Evolutionary conservation across 805 yeast species (phyloP).

Genomic region (Yarrowia sp.): DNA sequence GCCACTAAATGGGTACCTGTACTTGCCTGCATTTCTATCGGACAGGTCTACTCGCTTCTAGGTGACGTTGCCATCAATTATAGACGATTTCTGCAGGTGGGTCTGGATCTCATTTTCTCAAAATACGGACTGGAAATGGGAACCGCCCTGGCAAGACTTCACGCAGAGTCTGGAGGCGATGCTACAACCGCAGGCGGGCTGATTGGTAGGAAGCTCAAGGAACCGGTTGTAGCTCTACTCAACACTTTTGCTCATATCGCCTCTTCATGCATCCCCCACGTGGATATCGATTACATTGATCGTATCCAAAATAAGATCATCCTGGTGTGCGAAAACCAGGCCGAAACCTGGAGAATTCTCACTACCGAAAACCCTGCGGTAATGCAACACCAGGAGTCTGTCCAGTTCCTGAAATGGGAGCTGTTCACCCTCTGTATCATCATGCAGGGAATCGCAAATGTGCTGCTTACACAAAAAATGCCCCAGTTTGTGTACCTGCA

Average conservation of each 20-base stretch:
- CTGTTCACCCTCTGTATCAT: conserved; percentile 33
- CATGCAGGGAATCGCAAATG: conserved; percentile 32
- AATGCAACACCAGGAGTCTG: neutral
- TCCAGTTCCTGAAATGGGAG: conserved; percentile 29
- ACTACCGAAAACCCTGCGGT: neutral
- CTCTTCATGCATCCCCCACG: neutral
- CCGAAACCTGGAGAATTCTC: conserved; percentile 3
- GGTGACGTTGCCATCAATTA: neutral
- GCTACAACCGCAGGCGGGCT: neutral
- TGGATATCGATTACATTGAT: conserved; percentile 13
- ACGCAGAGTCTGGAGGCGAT: neutral
- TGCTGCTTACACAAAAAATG: conserved; percentile 27
- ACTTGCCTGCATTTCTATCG: conserved; percentile 15
- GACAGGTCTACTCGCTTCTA: conserved; percentile 8
- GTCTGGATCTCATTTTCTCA: conserved; percentile 1
- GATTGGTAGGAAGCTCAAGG: conserved; percentile 1
- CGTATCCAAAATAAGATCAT: conserved; percentile 13
- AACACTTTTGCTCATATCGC: conserved; percentile 17
- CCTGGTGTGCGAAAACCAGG: conserved; percentile 21
- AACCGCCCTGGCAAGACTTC: neutral
- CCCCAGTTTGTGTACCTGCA: conserved; percentile 13
- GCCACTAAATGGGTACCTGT: conserved; percentile 19
- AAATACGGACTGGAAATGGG: conserved; percentile 14
- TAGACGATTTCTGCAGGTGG: conserved; percentile 21
- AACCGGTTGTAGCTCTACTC: conserved; percentile 11